phyloP scores from a whole-genome alignment of 1,139 yeast genomes.

The Kazachstania sp. region DNA sequence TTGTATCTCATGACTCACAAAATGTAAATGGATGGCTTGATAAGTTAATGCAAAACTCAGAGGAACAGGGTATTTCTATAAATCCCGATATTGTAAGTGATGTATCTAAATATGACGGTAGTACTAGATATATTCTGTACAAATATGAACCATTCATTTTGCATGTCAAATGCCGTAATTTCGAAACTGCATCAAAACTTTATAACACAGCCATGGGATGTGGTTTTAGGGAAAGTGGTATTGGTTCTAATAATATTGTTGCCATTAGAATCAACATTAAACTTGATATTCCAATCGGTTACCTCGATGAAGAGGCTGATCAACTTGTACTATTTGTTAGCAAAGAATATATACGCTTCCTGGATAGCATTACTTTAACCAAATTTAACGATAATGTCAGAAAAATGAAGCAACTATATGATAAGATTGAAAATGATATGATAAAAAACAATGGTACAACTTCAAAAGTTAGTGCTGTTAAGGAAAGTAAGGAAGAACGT shows the following conservation, averaged over 20 bases:
- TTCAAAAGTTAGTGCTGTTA: conserved; percentile 2
- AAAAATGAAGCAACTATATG: conserved; percentile 43
- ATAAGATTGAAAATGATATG: conserved; percentile 36
- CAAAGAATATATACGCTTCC: conserved; percentile 40
- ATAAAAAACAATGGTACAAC: conserved; percentile 5
- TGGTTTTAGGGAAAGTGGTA: conserved; percentile 83
- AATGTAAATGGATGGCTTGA: conserved; percentile 48
- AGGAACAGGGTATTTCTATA: conserved; percentile 6
- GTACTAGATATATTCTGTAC: conserved; percentile 47
- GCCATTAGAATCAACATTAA: conserved; percentile 61
- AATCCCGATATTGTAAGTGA: neutral
- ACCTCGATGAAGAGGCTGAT: conserved; percentile 31
- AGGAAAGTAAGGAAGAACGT: conserved; percentile 50
- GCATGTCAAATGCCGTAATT: conserved; percentile 70
- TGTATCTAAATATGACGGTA: conserved; percentile 7
- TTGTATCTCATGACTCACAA: conserved; percentile 58
- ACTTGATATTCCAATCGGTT: conserved; percentile 68
- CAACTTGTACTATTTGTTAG: conserved; percentile 39
- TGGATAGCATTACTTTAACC: conserved; percentile 45
- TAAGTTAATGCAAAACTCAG: conserved; percentile 6
- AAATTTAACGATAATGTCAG: conserved; percentile 56
- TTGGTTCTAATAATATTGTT: conserved; percentile 69
- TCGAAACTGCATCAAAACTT: conserved; percentile 48
- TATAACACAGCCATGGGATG: conserved; percentile 70
- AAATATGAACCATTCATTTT: conserved; percentile 80